These are phyloP conservation scores for Trichosporon faecale DNA, from an alignment of 1,284 basidiomycete species.

Conservation along the genomic window DNA sequence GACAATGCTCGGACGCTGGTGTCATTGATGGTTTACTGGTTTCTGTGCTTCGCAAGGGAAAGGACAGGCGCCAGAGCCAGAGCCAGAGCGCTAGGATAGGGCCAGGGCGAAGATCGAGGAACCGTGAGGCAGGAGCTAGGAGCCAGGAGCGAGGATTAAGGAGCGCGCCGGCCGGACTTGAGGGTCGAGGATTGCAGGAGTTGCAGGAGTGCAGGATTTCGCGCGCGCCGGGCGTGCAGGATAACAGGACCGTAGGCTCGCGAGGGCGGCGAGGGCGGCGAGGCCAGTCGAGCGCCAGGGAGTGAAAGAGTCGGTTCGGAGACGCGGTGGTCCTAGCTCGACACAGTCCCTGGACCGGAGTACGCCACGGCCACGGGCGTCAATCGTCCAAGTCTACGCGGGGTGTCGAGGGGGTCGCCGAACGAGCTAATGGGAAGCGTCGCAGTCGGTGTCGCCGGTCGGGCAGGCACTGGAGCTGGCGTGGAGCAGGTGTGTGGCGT, in stretches of 20 bases:
- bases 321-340: conserved; percentile 9
- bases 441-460: neutral
- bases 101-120: neutral
- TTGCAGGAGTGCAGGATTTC: neutral
- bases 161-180: neutral
- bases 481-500: neutral
- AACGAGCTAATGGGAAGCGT: neutral
- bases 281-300: neutral
- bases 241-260: too few species aligned
- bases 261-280: too few species aligned
- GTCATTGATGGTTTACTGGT: conserved; percentile 1
- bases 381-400: neutral
- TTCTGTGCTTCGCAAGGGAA: neutral
- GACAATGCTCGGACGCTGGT: neutral
- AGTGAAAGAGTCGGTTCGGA: conserved; percentile 2
- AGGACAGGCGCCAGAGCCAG: neutral
- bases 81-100: neutral
- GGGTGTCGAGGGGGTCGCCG: neutral
- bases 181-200: neutral
- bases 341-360: conserved; percentile 7
- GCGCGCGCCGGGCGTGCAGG: neutral
- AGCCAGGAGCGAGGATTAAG: neutral
- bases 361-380: neutral
- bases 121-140: neutral
- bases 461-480: neutral